Evolutionary conservation across 2,329 filamentous ascomycete species (phyloP).

Genomic region (Pseudogymnoascus sp.): DNA sequence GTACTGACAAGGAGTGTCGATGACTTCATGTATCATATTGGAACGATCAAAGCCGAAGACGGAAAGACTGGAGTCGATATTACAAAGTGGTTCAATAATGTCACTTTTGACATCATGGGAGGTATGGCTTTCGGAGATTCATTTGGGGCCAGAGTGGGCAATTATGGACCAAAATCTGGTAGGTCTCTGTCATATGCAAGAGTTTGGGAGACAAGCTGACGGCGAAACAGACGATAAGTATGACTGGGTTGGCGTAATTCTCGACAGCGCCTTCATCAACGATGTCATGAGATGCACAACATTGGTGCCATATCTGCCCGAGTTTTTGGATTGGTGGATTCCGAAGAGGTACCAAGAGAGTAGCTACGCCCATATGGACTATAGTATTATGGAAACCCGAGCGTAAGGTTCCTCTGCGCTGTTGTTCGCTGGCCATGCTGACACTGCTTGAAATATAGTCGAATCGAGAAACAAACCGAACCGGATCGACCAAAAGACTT

Average conservation of each 20-base stretch:
- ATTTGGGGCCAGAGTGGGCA: conserved; percentile 18
- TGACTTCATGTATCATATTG: conserved; percentile 13
- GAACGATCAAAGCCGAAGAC: not conserved
- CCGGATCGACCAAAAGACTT: conserved; percentile 14
- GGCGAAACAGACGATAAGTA: conserved; percentile 15
- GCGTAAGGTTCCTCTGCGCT: not conserved
- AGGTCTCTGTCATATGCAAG: not conserved
- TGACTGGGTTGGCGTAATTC: conserved; percentile 20
- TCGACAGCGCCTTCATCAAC: conserved; percentile 20
- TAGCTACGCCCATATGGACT: not conserved
- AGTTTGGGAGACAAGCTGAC: not conserved
- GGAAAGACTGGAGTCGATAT: conserved; percentile 11
- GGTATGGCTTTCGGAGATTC: conserved; percentile 29
- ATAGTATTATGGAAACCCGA: not conserved
- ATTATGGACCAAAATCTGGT: not conserved
- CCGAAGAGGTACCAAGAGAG: not conserved
- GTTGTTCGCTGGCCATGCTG: not conserved
- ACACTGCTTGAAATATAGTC: not conserved
- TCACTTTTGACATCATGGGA: conserved; percentile 33
- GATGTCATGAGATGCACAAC: conserved; percentile 18
- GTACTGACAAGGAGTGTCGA: conserved; percentile 14
- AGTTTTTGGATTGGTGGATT: not conserved
- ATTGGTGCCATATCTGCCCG: not conserved
- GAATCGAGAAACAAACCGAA: not conserved
- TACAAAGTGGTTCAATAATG: conserved; percentile 22